Percentiles rank a stretch among this genome's conserved stretches.
Evolutionary conservation across 1,284 basidiomycete genomes (phyloP).

Genomic region (Hymenochaete sp.): DNA sequence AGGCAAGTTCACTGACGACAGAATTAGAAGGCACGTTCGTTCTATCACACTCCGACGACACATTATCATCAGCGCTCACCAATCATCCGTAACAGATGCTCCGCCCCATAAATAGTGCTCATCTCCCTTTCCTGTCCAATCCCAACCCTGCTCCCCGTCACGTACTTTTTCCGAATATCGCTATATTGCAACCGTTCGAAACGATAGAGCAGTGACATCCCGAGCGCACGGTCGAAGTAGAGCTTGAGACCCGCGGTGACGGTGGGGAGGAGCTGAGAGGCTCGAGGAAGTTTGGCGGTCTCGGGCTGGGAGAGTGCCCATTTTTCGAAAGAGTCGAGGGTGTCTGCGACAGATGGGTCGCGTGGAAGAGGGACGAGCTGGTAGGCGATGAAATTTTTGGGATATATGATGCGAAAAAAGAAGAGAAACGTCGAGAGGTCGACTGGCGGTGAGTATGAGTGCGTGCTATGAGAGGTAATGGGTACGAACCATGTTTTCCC

Average conservation of each 20-base stretch:
- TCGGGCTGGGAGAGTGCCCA: conserved; percentile 47
- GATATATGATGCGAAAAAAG: background rate
- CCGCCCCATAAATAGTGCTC: conserved; percentile 89
- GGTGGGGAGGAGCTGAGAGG: conserved; percentile 59
- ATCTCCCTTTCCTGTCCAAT: conserved; percentile 75
- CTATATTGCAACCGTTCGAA: conserved; percentile 93
- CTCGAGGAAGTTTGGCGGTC: conserved; percentile 56
- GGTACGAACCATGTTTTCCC: conserved; percentile 79
- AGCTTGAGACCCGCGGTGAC: conserved; percentile 84
- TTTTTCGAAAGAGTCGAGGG: conserved; percentile 74
- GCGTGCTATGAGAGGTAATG: conserved; percentile 2
- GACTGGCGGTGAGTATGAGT: conserved; percentile 3
- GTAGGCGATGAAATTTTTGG: too few species aligned
- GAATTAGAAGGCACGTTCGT: conserved; percentile 23
- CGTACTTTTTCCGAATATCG: conserved; percentile 68
- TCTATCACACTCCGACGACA: background rate
- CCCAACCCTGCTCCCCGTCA: conserved; percentile 60
- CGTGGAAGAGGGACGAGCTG: conserved; percentile 85
- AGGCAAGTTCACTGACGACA: conserved; percentile 57
- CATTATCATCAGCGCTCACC: conserved; percentile 61
- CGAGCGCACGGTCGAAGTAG: conserved; percentile 91
- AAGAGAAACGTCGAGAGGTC: background rate
- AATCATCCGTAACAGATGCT: conserved; percentile 87
- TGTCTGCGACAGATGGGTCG: conserved; percentile 68
- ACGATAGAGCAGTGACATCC: conserved; percentile 86